A percentile compares a stretch with the other conserved stretches of the same genome.
phyloP scores from a whole-genome alignment of 345 rosid species.

The Murraya koenigii region DNA sequence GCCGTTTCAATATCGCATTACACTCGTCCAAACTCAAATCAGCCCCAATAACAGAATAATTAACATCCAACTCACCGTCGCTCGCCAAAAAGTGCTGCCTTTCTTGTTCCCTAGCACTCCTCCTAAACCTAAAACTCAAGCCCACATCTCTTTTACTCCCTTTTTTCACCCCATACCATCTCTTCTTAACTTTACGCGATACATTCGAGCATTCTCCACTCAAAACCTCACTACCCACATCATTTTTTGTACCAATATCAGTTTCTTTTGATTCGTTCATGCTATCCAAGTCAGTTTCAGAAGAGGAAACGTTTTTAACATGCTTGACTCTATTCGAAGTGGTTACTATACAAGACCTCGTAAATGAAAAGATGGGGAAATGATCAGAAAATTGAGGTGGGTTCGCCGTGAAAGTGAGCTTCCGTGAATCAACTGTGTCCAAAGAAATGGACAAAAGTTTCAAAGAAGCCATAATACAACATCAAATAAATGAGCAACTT shows the following conservation, averaged over 20 bases:
- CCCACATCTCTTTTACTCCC: constrained; percentile 30
- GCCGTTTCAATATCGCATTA: constrained; percentile 58
- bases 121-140: constrained; percentile 30
- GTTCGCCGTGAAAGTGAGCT: constrained; percentile 36
- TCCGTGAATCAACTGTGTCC: constrained; percentile 53
- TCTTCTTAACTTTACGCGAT: constrained; percentile 16
- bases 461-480: constrained; percentile 52
- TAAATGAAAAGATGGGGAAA: constrained; percentile 34
- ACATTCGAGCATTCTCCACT: constrained; percentile 25
- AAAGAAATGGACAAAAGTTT: constrained; percentile 40
- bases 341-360: constrained; percentile 30
- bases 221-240: constrained; percentile 18
- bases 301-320: constrained; percentile 32
- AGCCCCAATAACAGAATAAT: constrained; percentile 43
- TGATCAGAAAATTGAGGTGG: constrained; percentile 40
- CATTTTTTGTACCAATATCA: constrained; percentile 18
- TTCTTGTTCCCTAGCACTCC: constrained; percentile 28
- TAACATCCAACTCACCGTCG: constrained; percentile 50
- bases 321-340: constrained; percentile 37
- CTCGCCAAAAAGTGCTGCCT: constrained; percentile 33
- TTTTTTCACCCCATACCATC: constrained; percentile 24
- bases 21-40: constrained; percentile 52
- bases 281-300: constrained; percentile 31
- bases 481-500: not conserved
- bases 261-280: constrained; percentile 23